Conservation (phyloP, 306 rosid genomes). For the Luffa aegyptiaca region DNA sequence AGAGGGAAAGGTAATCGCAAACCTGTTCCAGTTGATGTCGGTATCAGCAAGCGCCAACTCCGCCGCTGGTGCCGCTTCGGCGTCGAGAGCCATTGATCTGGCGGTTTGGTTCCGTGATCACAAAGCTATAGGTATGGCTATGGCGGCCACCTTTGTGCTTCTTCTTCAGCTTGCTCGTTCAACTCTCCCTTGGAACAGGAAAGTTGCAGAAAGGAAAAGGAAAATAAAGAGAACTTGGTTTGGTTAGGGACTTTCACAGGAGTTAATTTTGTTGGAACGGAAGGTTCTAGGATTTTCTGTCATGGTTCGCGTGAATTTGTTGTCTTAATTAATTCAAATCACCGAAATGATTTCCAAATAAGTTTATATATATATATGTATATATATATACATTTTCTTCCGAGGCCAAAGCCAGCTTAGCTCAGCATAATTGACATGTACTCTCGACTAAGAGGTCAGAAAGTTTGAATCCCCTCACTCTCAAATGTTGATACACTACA, state of each 20-base stretch:
- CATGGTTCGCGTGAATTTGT: background rate
- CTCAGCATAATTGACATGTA: too few species aligned
- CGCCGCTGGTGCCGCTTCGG: slow-evolving; percentile 31
- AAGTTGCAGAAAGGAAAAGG: background rate
- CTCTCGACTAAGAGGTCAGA: too few species aligned
- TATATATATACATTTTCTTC: too few species aligned
- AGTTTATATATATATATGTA: too few species aligned
- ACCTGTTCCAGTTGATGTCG: slow-evolving; percentile 85
- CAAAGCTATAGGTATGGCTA: background rate
- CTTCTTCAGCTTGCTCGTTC: background rate
- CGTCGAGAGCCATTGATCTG: slow-evolving; percentile 31
- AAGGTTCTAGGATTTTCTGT: background rate
- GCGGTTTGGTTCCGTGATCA: background rate
- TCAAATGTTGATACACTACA: too few species aligned
- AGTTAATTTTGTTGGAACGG: background rate
- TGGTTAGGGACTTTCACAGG: background rate
- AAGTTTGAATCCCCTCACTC: too few species aligned
- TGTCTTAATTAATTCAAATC: background rate
- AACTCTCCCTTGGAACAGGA: background rate
- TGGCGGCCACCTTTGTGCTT: background rate
- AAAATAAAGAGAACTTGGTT: background rate
- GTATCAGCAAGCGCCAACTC: slow-evolving; percentile 57
- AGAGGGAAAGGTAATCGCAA: background rate
- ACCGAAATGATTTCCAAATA: background rate
- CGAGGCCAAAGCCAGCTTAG: too few species aligned